These are phyloP conservation scores for Colletotrichum gigasporum DNA, from an alignment of 2,329 filamentous ascomycete genomes.

Conservation along the genomic window DNA sequence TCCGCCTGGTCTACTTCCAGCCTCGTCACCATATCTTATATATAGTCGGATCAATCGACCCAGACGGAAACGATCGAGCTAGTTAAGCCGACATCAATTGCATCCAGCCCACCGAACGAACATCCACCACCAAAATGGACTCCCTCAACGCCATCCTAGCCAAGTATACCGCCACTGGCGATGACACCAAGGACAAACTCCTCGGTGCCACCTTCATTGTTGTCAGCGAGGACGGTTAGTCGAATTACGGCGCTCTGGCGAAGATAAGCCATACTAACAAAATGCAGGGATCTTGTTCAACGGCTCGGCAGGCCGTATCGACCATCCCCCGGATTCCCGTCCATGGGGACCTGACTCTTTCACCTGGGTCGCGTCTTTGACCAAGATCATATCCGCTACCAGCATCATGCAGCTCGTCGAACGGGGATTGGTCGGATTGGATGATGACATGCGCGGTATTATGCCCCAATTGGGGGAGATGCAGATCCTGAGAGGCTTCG, in stretches of 20 bases:
- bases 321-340: constrained; percentile 38
- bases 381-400: constrained; percentile 51
- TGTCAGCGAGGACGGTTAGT: constrained; percentile 42
- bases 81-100: too few relatives aligned
- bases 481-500: constrained; percentile 49
- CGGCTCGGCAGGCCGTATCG: constrained; percentile 47
- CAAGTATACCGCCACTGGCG: constrained; percentile 39
- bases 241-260: background rate
- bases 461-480: constrained; percentile 45
- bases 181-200: constrained; percentile 42
- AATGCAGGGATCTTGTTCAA: constrained; percentile 44
- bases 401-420: constrained; percentile 52
- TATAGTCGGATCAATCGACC: background rate
- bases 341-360: constrained; percentile 45
- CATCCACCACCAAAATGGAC: background rate
- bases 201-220: constrained; percentile 49
- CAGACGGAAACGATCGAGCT: too few relatives aligned
- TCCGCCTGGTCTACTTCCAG: background rate
- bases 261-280: too few relatives aligned
- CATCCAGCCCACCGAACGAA: too few relatives aligned
- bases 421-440: constrained; percentile 42
- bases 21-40: background rate
- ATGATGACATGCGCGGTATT: constrained; percentile 45
- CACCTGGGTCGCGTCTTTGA: constrained; percentile 51
- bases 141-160: constrained; percentile 38